Base-by-base conservation (phyloP, 2,329 filamentous ascomycete genomes). In the Ustulina deusta region DNA sequence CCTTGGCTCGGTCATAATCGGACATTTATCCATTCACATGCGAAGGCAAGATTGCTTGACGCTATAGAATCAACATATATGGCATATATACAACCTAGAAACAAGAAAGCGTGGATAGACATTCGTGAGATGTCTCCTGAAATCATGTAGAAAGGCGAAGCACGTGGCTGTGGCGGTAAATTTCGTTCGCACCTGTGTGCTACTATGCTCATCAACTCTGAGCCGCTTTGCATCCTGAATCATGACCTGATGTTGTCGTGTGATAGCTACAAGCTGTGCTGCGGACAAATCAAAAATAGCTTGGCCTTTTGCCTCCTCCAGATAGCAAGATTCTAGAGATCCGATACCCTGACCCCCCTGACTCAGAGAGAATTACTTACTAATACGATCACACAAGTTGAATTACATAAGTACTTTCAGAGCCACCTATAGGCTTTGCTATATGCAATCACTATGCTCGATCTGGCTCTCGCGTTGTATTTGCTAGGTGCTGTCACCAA, bases 121-220 rank as follows among this genome's bases (percentile, higher is more conserved):
- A 15, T 22, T 5, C 25, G 20, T 7, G 34, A 27, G 13, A n/a
- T 51, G 25, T 63, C 54, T 63, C 32, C 49, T 48, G 10, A 55
- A 42, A 22, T 40, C 15, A 36, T 38, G n/a, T 32, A 58, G 32
- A 44, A 48, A n/a, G 10, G 17, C 3, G 25, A 22, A 46, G 38
- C 60, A 56, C 38, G 29, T 55, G 38, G 60, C n/a, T 17, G 49
- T 52, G 34, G 17, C 22, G 38, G 44, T 49, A 20, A 7, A 17
- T 25, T 32, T 38, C 22, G 32, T 25, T 48, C 20, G 42, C 22
- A 9, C 36, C 10, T 34, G n/a, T 32, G 36, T 61, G 32, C 22
- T 38, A 44, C 36, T 17, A 20, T 9, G 15, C 25, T 38, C 22
- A 29, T 51, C 44, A 51, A 51, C 15, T 27, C 27, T 20, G 6